Base-by-base conservation (phyloP, 2,329 filamentous ascomycete species). In the Claviceps africana region DNA sequence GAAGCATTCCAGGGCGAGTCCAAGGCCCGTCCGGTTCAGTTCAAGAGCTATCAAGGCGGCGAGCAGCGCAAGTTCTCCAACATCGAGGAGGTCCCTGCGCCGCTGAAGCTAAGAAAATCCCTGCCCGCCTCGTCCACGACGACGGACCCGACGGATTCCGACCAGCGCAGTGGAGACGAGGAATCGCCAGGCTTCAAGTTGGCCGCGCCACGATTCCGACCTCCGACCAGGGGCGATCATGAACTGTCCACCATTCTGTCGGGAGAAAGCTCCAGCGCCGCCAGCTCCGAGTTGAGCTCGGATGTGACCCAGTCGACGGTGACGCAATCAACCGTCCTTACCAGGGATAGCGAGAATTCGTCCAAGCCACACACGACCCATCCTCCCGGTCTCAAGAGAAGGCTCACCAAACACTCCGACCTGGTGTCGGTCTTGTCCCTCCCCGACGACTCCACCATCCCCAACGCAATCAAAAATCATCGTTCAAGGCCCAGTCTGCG, bases 401-500 rank as follows among this genome's bases (percentile, higher is more conserved):
- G 86, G 54, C 76, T 95, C 40, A 95, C 90, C 4, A 95, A 87
- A 54, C 90, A 97, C 67, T 89, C 89, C 17, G 93, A 98, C 66
- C 75, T 98, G 25, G 88, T 98, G 40, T 97, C 93, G 0, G 88
- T 95, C 2, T 73, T 98, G 9, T 97, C 90, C 0, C 70, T 88
- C 54, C 82, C 84, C 0, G 75, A 82, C 54, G 70, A 80, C 52
- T 68, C 68, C 37, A 68, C 71, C 28, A 70, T 78, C 35, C 76
- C 79, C 49, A 76, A 76, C 48, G 76, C 83, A 53, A 78, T 77
- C 54, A 81, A 76, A 62, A 89, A 84, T 62, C 81, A 88, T 55
- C 79, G 83, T 53, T 90, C 88, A 25, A 81, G 85, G 30, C 81
- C 86, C 45, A 95, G 88, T 65, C 78, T 93, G 52, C 82, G 88